Percentiles rank a stretch among this genome's conserved stretches.
Conservation (phyloP, 1,284 basidiomycete genomes). For the Coniferiporia sulphurascens region DNA sequence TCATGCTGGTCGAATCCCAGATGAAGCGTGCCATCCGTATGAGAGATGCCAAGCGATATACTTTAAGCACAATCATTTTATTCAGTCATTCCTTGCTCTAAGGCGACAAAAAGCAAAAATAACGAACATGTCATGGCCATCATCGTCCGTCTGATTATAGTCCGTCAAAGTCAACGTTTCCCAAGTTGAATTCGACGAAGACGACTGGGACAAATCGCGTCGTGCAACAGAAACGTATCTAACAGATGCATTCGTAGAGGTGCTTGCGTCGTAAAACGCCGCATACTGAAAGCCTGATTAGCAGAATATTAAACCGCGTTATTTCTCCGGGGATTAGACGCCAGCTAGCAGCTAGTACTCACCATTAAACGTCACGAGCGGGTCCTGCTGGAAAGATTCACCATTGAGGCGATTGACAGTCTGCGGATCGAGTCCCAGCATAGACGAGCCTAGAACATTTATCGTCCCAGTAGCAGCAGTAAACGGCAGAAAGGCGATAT, state of each 20-base stretch:
- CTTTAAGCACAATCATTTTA: slow-evolving; percentile 21
- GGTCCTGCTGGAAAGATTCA: slow-evolving; percentile 41
- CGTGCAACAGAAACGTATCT: slow-evolving; percentile 33
- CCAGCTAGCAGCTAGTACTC: slow-evolving; percentile 8
- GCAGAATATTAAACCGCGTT: not conserved
- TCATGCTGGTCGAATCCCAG: slow-evolving; percentile 41
- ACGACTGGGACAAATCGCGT: slow-evolving; percentile 23
- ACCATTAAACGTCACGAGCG: slow-evolving; percentile 35
- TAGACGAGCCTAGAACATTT: slow-evolving; percentile 24
- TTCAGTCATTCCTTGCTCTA: not conserved
- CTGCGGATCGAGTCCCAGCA: slow-evolving; percentile 33
- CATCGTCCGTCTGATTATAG: slow-evolving; percentile 39
- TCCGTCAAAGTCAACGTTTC: slow-evolving; percentile 34
- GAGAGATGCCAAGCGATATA: slow-evolving; percentile 39
- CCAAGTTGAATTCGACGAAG: slow-evolving; percentile 25
- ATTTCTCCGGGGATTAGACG: no score
- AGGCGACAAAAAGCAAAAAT: not conserved
- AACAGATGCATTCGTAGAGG: slow-evolving; percentile 29
- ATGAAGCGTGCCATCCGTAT: slow-evolving; percentile 38
- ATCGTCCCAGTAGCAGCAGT: slow-evolving; percentile 1
- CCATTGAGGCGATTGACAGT: slow-evolving; percentile 40
- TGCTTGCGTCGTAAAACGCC: slow-evolving; percentile 31
- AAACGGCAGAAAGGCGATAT: not conserved
- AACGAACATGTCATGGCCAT: slow-evolving; percentile 37
- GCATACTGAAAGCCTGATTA: slow-evolving; percentile 37